Evolutionary conservation across 2,329 filamentous ascomycete genomes (phyloP).

Genomic region (Calcarisporium arbuscula): DNA sequence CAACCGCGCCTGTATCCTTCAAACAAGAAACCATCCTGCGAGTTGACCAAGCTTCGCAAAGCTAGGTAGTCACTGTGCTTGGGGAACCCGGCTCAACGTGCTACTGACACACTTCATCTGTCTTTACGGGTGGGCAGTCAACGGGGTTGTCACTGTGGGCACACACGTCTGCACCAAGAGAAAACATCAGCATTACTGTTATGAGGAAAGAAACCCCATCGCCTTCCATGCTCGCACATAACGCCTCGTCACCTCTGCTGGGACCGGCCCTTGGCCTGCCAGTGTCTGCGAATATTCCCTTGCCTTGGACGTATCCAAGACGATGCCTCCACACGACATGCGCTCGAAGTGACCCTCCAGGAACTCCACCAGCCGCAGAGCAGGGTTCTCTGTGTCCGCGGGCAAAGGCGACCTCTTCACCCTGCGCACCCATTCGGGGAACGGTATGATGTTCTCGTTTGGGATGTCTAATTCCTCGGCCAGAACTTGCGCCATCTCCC

Average conservation of each 20-base stretch:
- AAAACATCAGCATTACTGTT: no score
- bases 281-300: slow-evolving; percentile 10
- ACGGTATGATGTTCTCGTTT: slow-evolving; percentile 2
- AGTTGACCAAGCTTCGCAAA: no score
- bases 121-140: no score
- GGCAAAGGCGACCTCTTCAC: slow-evolving; percentile 2
- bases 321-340: slow-evolving; percentile 12
- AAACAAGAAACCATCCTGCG: no score
- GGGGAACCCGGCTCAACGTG: no score
- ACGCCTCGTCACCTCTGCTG: slow-evolving; percentile 4
- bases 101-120: no score
- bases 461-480: slow-evolving; percentile 7
- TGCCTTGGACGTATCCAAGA: slow-evolving; percentile 7
- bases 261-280: slow-evolving; percentile 4
- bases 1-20: no score
- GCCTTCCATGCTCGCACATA: slow-evolving; percentile 6
- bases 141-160: no score
- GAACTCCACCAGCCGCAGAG: slow-evolving; percentile 8
- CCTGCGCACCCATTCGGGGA: slow-evolving; percentile 7
- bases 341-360: slow-evolving; percentile 9
- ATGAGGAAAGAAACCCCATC: slow-evolving; percentile 7
- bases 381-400: slow-evolving; percentile 6
- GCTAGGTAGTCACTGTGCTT: no score
- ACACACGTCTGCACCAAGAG: no score
- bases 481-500: slow-evolving; percentile 8